Percentiles rank a stretch among this genome's conserved stretches.
Evolutionary conservation across 495 filamentous ascomycete genomes (phyloP).

Genomic region (Aspergillus funiculosus): DNA sequence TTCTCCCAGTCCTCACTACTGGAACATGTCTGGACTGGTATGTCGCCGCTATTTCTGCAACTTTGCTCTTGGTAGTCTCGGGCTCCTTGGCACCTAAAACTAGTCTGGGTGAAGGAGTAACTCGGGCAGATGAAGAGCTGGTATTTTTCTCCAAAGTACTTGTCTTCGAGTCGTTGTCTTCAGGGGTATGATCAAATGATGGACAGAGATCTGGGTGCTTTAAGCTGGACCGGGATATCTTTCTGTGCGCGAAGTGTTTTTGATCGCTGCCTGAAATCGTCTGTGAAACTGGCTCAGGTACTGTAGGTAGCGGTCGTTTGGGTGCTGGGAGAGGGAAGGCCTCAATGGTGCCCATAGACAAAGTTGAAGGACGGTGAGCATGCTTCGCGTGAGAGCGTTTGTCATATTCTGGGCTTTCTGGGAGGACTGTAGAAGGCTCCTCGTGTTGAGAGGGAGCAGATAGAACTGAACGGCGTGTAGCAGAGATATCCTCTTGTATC

Average conservation of each 20-base stretch:
- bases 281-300: constrained; percentile 20
- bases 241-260: not conserved
- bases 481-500: not conserved
- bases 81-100: constrained; percentile 1
- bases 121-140: not conserved
- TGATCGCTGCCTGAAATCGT: not conserved
- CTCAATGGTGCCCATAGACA: constrained; percentile 29
- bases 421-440: constrained; percentile 1
- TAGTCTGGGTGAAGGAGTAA: not conserved
- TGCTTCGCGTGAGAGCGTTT: constrained; percentile 8
- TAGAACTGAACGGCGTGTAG: not conserved
- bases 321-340: constrained; percentile 40
- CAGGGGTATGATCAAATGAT: not conserved
- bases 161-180: not conserved
- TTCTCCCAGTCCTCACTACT: constrained; percentile 13
- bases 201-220: not conserved
- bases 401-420: constrained; percentile 7
- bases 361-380: constrained; percentile 22
- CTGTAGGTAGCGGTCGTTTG: constrained; percentile 31
- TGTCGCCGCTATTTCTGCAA: not conserved
- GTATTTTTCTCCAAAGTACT: not conserved
- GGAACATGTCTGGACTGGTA: not conserved
- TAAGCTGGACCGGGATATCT: not conserved
- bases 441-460: not conserved
- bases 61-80: not conserved